Base-by-base conservation (phyloP, 192 early-diverging fungal genomes). In the Coemansia sp. region DNA sequence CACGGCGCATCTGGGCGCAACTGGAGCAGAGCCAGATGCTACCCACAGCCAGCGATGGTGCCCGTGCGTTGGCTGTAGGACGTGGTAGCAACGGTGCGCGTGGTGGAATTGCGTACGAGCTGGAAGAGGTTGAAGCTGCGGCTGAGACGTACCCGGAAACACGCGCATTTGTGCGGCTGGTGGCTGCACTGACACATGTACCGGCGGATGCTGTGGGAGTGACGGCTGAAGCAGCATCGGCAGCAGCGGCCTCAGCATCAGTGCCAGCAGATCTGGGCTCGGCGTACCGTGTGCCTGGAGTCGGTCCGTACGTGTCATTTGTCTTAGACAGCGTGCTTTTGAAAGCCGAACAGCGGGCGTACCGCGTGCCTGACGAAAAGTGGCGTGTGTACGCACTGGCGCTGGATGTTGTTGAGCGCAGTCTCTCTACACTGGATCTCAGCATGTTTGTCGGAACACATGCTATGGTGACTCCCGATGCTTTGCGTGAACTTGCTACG, bases 111-210 rank as follows among this genome's bases (percentile, higher is more conserved):
- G 69, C 87, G 27, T 88, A 86, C 65, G 91, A 97, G 74, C 75
- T 97, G 59, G 86, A 93, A 27, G 92, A 95, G 65, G 86, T 89
- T 12, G 93, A 95, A 70, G 60, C 87, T 0, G 82, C 82, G 6
- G 88, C 84, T 38, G 85, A 93, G 61, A 88, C 86, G 2, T 99
- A 94, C 64, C 88, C 93, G 1, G 91, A 96, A 77, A 95, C 93
- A 6, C 68, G 93, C 6, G 89, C 95, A 1, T 93, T 95, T 74
- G 66, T 96, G 8, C 69, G 80, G 6, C 85, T 99, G 3, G 66
- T 99, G 11, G 80, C 82, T 2, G 71, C 82, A 29, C 78, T 97
- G 12, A 84, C 91, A 27, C 90, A 93, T 48, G 61, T 82, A 9
- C 68, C 80, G 0, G 61, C 71, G 52, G 64, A 45, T 45, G 41